Evolutionary conservation across 192 early-diverging fungal species (phyloP).

Genomic region (Backusella tuberculispora): DNA sequence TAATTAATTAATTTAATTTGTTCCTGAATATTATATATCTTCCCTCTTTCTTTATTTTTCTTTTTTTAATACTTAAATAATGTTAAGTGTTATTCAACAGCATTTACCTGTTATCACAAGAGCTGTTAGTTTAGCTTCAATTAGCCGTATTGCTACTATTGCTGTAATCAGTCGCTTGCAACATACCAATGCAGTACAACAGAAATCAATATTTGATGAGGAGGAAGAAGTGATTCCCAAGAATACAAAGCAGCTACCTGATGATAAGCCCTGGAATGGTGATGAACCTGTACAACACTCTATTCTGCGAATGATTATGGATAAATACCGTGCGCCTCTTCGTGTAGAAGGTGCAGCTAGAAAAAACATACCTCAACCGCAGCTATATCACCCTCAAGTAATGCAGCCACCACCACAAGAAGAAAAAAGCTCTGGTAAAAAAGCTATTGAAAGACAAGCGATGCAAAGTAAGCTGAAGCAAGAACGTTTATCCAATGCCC

Average conservation of each 20-base stretch:
- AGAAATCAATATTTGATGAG: slow-evolving; percentile 6
- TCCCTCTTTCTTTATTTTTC: not conserved
- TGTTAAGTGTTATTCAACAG: not conserved
- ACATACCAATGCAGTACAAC: not conserved
- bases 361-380: slow-evolving; percentile 12
- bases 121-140: not conserved
- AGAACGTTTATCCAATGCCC: slow-evolving; percentile 25
- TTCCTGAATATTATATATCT: not conserved
- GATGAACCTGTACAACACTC: slow-evolving; percentile 31
- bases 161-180: not conserved
- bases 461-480: slow-evolving; percentile 19
- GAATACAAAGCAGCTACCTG: not conserved
- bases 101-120: not conserved
- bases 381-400: not conserved
- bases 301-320: slow-evolving; percentile 37
- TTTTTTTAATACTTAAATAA: not conserved
- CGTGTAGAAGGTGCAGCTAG: slow-evolving; percentile 32
- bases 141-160: not conserved
- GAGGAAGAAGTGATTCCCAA: not conserved
- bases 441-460: slow-evolving; percentile 20
- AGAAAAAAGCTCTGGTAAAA: not conserved
- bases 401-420: not conserved
- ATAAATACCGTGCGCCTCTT: slow-evolving; percentile 38
- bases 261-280: slow-evolving; percentile 35
- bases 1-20: not conserved